These are phyloP conservation scores for Xylariaceae sp. DNA, from an alignment of 2,329 filamentous ascomycete genomes.

Conservation along the genomic window DNA sequence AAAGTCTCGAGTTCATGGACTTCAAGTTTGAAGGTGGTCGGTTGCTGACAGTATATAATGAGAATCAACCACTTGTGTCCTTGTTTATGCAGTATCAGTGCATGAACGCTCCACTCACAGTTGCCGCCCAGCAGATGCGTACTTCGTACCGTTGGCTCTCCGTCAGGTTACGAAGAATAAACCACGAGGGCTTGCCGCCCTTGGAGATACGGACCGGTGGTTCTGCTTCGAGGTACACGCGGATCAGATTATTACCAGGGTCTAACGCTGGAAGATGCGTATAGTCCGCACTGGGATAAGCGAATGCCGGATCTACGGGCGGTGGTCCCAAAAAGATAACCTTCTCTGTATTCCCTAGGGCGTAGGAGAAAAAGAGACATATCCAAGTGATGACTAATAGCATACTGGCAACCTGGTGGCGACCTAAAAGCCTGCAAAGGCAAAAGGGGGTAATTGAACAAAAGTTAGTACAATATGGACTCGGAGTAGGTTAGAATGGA, in stretches of 20 bases:
- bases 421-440: background rate
- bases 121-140: slow-evolving; percentile 88
- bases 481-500: too few species aligned
- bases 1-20: slow-evolving; percentile 57
- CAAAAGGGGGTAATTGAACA: background rate
- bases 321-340: slow-evolving; percentile 74
- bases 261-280: slow-evolving; percentile 62
- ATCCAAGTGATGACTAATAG: slow-evolving; percentile 12
- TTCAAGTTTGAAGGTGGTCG: slow-evolving; percentile 69
- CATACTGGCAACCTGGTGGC: slow-evolving; percentile 18
- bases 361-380: slow-evolving; percentile 18
- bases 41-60: slow-evolving; percentile 71
- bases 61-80: slow-evolving; percentile 10
- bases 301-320: slow-evolving; percentile 48
- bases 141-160: slow-evolving; percentile 79
- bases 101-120: slow-evolving; percentile 51
- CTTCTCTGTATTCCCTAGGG: slow-evolving; percentile 80
- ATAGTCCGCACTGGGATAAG: slow-evolving; percentile 51
- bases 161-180: slow-evolving; percentile 65
- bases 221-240: slow-evolving; percentile 58
- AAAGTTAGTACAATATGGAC: too few species aligned
- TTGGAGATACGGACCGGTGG: slow-evolving; percentile 56
- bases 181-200: slow-evolving; percentile 66
- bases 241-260: slow-evolving; percentile 48
- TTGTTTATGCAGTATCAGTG: slow-evolving; percentile 11